Base-by-base conservation (phyloP, 768 basidiomycete species). In the Calvatia gigantea region DNA sequence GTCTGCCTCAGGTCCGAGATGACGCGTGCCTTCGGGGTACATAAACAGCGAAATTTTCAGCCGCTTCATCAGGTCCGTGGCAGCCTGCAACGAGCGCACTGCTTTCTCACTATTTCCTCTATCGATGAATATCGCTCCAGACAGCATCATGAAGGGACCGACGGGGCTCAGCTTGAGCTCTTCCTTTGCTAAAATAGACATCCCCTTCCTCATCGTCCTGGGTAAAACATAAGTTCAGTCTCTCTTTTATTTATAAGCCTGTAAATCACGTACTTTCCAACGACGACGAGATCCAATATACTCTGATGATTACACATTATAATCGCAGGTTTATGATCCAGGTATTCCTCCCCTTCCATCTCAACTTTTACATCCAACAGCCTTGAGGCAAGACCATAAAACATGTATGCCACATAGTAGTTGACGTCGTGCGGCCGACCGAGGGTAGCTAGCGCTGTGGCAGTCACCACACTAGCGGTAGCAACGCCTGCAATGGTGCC, bases 1-100 rank as follows among this genome's bases (percentile, higher is more conserved):
- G 29, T 82, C 79, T 6, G 88, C 80, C 29, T 77, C 71, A 58
- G 85, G 75, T 19, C 79, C 78, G 55, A 81, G 81, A 41, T 91
- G 84, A 32, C 96, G 84, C 9, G 97, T 99, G 28, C 97, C 97
- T 73, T 98, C 97, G 0, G 96, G 93, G 73, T 93, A 98, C 71
- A 99, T 85, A 89, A 92, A 96, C 44, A 98, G 72, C 14, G 92
- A 93, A 15, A 89, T 78, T 58, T 82, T 72, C 33, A 74, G 69
- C 29, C 68, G 62, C 73, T 89, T 90, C 86, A 98, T 91, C 38
- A 79, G 75, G 61, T 88, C 79, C 1, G 87, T 91, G 0, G 93
- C 96, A 14, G 80, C 81, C 49, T 79, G 79, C 51, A 99, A 75
- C 9, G 91, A 91, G 49, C 76, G 78, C 15, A 94, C 73, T 0